Evolutionary conservation across 177 flowering plant species (phyloP), one percentile per base, ranked within the genome.

Genomic region (Telopea speciosissima): DNA sequence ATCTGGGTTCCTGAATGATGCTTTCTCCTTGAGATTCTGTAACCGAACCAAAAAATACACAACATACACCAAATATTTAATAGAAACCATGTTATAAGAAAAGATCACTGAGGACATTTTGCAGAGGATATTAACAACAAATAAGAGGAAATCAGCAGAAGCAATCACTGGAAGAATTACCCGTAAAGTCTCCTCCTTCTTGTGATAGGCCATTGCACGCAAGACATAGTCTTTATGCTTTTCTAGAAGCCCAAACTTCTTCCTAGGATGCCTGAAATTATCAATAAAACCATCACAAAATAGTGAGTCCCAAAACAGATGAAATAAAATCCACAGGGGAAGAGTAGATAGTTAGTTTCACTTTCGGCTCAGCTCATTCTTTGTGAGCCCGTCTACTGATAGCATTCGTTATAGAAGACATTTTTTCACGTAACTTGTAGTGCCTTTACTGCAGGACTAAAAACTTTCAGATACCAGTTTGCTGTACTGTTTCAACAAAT

Each of bases 341-440:
- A 61, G 3, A 62, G 25, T 40, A 62, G 64, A 40, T 11, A 4
- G 56, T 3, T 36, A 36, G 8, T 36, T 45, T 16, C 72, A 79
- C 97, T 86, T 68, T 90, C 96, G 90, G 98, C 72, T 90, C 95
- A 69, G 90, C 69, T 70, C 98, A 88, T 72, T 92, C 96, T 78
- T 91, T 88, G 84, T 93, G 90, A 78, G 90, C 87, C 69, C 82
- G 75, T 78, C 90, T 80, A 54, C 72, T 72, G 68, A 89, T 19
- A 2, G 89, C 88, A 73, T 93, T 93, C 85, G 83, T 89, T 21
- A 92, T 52, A 4, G 96, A 90, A 1, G 96, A 89, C 98, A 92
- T 92, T 56, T 65, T 79, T 26, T 52, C 54, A 56, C 4, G 5
- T 14, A 52, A 19, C 17, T 14, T 12, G 58, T 0, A 19, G 58